Evolutionary conservation across 768 basidiomycete species (phyloP), one percentile per base, ranked within the genome.

Genomic region (Artomyces pyxidatus): DNA sequence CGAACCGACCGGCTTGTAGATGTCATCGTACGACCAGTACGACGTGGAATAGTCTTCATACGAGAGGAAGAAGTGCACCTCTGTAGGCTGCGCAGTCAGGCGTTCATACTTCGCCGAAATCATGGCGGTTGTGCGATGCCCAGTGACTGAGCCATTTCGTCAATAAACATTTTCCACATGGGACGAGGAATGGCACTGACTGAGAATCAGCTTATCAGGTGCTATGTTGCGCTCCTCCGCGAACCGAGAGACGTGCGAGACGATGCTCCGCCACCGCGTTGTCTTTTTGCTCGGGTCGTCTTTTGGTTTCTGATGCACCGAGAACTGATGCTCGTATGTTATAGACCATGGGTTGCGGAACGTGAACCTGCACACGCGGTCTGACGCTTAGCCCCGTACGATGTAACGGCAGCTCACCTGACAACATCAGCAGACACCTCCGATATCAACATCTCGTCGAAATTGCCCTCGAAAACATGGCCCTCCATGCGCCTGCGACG

Each of bases 11-110:
- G 47, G 37, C 30, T 39, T 43, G 41, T 44, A 48, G 17, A 38
- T 42, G 7, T 14, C 25, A 11, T 52, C 37, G 23, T 35, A 21
- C n/a, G 51, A 44, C 41, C 42, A 48, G 42, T 52, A 43, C 26
- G 51, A 48, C 9, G 39, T 41, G 21, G 22, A 38, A 38, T 37
- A 29, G 26, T 52, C 51, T n/a, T 37, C 42, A 25, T 52, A 48
- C 21, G 51, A 52, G 10, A 52, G 47, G 41, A 52, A 52, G 25
- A 52, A 30, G 27, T 48, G 47, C 11, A 52, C 37, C 32, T 48
- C 51, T 7, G 51, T n/a, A n/a, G n/a, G 42, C 27, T 42, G 51
- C 12, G 39, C 27, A 8, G 17, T 28, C 17, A 27, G 21, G 12
- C 23, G 29, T 12, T 44, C 17, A 17, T 25, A 42, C 29, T 23